Evolutionary conservation across 2,329 filamentous ascomycete genomes (phyloP).

Genomic region (Scedosporium aurantiacum): DNA sequence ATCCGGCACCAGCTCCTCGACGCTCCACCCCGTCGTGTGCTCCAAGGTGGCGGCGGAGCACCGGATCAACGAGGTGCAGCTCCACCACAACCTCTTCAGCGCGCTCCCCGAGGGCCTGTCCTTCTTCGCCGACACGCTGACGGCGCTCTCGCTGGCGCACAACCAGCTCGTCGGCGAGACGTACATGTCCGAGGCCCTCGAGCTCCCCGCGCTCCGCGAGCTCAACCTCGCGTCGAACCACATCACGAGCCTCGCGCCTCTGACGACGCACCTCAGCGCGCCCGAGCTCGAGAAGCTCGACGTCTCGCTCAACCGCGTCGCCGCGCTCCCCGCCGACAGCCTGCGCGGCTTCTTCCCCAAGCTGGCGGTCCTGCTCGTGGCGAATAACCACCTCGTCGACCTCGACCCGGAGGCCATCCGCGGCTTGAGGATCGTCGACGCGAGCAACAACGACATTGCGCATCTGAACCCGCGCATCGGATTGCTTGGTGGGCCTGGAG

Average conservation of each 20-base stretch:
- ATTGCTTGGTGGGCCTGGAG: conserved; percentile 52
- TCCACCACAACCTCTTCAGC: conserved; percentile 69
- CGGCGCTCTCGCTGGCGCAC: conserved; percentile 61
- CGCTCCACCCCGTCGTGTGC: conserved; percentile 45
- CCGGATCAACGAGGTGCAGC: conserved; percentile 45
- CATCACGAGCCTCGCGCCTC: conserved; percentile 56
- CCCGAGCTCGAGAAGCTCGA: conserved; percentile 68
- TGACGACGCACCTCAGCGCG: conserved; percentile 58
- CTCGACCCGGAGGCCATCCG: conserved; percentile 62
- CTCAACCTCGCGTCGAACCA: conserved; percentile 67
- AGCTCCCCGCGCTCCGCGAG: conserved; percentile 64
- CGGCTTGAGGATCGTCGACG: conserved; percentile 66
- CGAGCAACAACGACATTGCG: conserved; percentile 78
- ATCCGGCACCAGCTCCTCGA: conserved; percentile 53
- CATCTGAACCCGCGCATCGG: conserved; percentile 72
- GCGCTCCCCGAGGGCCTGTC: conserved; percentile 59
- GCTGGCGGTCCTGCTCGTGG: conserved; percentile 58
- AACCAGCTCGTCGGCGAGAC: conserved; percentile 57
- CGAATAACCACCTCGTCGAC: conserved; percentile 68
- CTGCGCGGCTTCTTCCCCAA: conserved; percentile 59
- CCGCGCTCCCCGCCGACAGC: conserved; percentile 45
- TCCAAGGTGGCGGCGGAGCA: conserved; percentile 43
- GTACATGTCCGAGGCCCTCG: conserved; percentile 55
- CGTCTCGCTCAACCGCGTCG: conserved; percentile 71
- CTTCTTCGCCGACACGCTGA: conserved; percentile 60